A percentile compares a stretch with the other conserved stretches of the same genome.
Evolutionary conservation across 148 eudicot species (phyloP).

Genomic region (Dianthus caryophyllus): DNA sequence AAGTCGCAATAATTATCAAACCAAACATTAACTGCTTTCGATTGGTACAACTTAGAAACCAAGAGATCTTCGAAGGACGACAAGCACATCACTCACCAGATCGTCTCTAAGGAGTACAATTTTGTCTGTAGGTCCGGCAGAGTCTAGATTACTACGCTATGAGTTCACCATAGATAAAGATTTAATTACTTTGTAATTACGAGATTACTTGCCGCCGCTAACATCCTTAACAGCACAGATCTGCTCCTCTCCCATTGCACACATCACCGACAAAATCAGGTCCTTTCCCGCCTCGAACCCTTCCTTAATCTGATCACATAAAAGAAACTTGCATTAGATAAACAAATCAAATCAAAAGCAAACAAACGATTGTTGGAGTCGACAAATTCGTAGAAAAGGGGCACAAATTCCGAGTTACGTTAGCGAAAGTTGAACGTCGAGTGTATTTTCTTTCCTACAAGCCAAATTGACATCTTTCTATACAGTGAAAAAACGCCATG

Average conservation of each 20-base stretch:
- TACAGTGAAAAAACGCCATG: not conserved
- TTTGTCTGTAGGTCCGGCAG: not conserved
- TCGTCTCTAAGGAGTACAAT: not conserved
- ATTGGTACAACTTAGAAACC: constrained; percentile 16
- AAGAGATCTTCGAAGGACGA: not conserved
- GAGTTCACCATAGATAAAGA: constrained; percentile 1
- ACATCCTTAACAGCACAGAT: constrained; percentile 31
- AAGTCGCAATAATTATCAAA: constrained; percentile 1
- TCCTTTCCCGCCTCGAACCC: constrained; percentile 33
- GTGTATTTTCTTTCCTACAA: too few species aligned
- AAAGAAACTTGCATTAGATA: not conserved
- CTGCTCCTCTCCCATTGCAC: constrained; percentile 37
- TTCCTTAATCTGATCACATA: constrained; percentile 22
- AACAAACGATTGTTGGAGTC: too few species aligned
- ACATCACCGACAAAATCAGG: constrained; percentile 31
- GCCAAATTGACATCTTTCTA: too few species aligned
- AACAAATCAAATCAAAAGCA: not conserved
- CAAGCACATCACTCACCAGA: constrained; percentile 16
- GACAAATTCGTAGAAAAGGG: too few species aligned
- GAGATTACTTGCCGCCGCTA: constrained; percentile 21
- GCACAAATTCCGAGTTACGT: too few species aligned
- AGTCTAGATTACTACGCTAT: constrained; percentile 14
- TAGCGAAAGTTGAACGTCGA: too few species aligned
- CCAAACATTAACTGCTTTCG: constrained; percentile 8
- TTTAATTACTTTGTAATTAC: not conserved